Evolutionary conservation across 2,329 filamentous ascomycete genomes (phyloP), one percentile per base, ranked within the genome.

Genomic region (Fusarium brachygibbosum): DNA sequence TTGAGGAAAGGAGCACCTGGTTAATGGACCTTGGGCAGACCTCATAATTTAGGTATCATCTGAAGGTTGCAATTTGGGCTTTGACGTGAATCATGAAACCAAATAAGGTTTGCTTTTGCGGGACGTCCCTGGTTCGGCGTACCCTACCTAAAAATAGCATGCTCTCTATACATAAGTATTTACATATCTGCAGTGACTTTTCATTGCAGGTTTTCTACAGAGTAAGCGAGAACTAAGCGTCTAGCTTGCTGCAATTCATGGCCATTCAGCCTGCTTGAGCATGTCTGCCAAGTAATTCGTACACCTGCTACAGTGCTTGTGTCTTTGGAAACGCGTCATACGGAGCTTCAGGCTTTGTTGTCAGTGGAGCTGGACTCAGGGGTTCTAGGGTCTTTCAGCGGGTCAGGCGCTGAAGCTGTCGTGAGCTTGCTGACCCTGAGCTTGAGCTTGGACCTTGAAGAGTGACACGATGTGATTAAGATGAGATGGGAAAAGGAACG

Each of bases 341-440:
- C 45, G 19, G 25, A 38, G 37, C 42, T 25, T 32, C 28, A 52
- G 34, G 58, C 35, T 46, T 58, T 63, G 60, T 48, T 63, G 58
- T 58, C 50, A 55, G 58, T 63, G 60, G 60, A 29, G 50, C 12
- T 28, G 21, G 16, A 12, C 23, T 12, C 50, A 44, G 48, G 50
- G 57, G 50, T 56, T 42, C 13, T 29, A 63, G 50, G 58, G 58
- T 49, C 58, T 48, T 63, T 29, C 35, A 63, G 60, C 28, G 50
- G 50, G 58, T 25, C 50, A 34, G 25, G 25, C 50, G 35, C 58
- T 63, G 60, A 63, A 63, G 60, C 50, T 63, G 49, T 63, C 42
- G 32, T 63, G 59, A 56, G 57, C 29, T 59, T 35, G 40, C 23
- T 50, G 29, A 58, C 55, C 42, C 35, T 37, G 17, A 48, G 58